Conservation (phyloP, 2,329 filamentous ascomycete genomes). For the Fusarium sp. region DNA sequence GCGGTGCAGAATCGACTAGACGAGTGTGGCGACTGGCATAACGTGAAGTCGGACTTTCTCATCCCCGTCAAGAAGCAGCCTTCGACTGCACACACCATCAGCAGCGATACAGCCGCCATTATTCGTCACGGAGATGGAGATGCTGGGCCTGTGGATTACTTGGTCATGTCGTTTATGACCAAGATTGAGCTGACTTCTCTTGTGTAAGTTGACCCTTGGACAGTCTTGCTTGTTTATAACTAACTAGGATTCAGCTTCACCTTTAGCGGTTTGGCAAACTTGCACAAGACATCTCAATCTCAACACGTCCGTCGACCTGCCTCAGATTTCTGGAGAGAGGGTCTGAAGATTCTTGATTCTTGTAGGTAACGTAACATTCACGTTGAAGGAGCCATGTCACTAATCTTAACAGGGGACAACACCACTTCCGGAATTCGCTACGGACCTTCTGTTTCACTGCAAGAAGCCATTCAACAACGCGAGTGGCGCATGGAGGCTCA, state of each 20-base stretch:
- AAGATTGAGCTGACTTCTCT: constrained; percentile 67
- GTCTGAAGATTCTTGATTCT: constrained; percentile 58
- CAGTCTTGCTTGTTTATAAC: not conserved
- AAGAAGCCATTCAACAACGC: constrained; percentile 66
- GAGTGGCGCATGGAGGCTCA: constrained; percentile 74
- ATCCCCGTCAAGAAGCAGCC: constrained; percentile 66
- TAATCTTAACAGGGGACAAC: constrained; percentile 47
- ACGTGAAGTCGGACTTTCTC: constrained; percentile 59
- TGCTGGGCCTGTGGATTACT: constrained; percentile 59
- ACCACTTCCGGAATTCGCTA: constrained; percentile 50
- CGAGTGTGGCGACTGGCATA: constrained; percentile 61
- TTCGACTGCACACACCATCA: constrained; percentile 62
- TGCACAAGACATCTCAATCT: constrained; percentile 50
- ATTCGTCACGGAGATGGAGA: constrained; percentile 58
- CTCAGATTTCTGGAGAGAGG: constrained; percentile 55
- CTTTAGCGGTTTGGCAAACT: constrained; percentile 62
- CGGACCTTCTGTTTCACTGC: constrained; percentile 61
- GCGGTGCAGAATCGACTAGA: constrained; percentile 72
- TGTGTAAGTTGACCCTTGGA: constrained; percentile 57
- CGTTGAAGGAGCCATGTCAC: not conserved
- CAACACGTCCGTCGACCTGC: constrained; percentile 44
- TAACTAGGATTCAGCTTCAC: constrained; percentile 58
- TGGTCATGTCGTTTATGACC: constrained; percentile 70
- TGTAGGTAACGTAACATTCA: constrained; percentile 46
- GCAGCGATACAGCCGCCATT: constrained; percentile 66